Conservation (phyloP, 345 rosid genomes). For the Camelina neglecta region DNA sequence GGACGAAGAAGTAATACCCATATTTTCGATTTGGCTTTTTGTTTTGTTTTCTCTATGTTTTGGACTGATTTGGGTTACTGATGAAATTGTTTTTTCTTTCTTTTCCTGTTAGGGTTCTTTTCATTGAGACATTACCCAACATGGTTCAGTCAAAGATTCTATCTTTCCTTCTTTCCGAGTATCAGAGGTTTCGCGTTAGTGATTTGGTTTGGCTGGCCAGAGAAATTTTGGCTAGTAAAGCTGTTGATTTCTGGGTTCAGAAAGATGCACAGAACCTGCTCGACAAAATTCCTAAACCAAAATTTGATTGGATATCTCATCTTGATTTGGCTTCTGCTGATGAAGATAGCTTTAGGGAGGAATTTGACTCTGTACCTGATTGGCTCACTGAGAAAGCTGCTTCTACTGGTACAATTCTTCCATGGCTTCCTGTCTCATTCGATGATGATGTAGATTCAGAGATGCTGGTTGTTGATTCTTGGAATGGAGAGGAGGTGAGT, state of each 20-base stretch:
- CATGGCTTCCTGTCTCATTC: constrained; percentile 68
- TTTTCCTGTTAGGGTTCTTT: constrained; percentile 55
- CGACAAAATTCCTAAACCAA: constrained; percentile 56
- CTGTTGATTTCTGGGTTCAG: constrained; percentile 65
- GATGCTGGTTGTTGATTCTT: constrained; percentile 41
- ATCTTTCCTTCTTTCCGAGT: constrained; percentile 62
- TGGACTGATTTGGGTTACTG: constrained; percentile 4
- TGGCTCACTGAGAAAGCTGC: constrained; percentile 55
- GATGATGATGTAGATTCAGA: constrained; percentile 47
- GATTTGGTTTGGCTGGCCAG: constrained; percentile 60
- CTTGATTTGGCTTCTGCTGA: constrained; percentile 52
- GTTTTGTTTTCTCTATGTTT: not conserved
- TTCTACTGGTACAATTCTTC: constrained; percentile 45
- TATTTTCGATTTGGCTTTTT: not conserved
- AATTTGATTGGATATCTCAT: constrained; percentile 47
- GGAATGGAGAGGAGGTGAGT: constrained; percentile 39
- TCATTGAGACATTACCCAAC: constrained; percentile 70
- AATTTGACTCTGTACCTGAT: constrained; percentile 58
- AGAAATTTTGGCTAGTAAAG: constrained; percentile 48
- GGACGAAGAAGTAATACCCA: constrained; percentile 51
- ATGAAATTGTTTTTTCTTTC: constrained; percentile 8
- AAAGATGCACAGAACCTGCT: constrained; percentile 73
- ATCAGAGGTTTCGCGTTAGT: constrained; percentile 51
- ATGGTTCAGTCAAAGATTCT: constrained; percentile 69
- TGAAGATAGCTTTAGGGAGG: constrained; percentile 38